Evolutionary conservation across 2,329 filamentous ascomycete genomes (phyloP), one percentile per base, ranked within the genome.

Genomic region (Arachnopeziza araneosa): DNA sequence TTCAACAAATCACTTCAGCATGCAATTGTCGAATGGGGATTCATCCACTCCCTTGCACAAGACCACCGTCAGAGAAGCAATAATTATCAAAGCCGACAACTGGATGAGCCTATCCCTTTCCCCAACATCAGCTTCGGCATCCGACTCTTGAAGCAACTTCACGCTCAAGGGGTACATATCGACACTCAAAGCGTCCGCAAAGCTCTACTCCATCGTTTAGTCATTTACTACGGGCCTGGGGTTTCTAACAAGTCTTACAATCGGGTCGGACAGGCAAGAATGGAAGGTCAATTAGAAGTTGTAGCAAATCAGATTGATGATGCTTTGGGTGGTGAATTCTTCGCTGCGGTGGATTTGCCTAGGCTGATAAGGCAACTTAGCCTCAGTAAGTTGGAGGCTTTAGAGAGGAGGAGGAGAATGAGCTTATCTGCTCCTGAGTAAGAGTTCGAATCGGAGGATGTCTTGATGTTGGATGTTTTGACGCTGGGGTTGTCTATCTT

Each of bases 1-100:
- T 82, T 83, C 63, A 70, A 68, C 22, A 64, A 66, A 1, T 62
- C 69, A 4, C 72, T 80, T 60, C 80, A 81, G 68, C 72, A 72
- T 54, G 76, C 77, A 12, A 75, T 83, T 49, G 72, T 83, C 14
- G 70, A 74, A 52, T 82, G 80, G 79, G 78, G 79, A 1, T 82
- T 83, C 66, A 73, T 70, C 24, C 63, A 64, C 50, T 60, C 59
- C 14, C 57, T 69, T 22, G 23, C 36, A 6, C 24, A 17, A 44
- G 62, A 49, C 50, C 50, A 59, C 36, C 23, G 19, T 19, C 54
- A 56, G n/a, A 55, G 10, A 9, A 19, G 44, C 21, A 26, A 14
- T 19, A 32, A 59, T 19, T 6, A 30, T 56, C 60, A 51, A 51
- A 22, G 19, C 55, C 30, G 14, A 12, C 9, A 17, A 1, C 9